Conservation (phyloP, 768 basidiomycete genomes). For the Calocera viscosa region DNA sequence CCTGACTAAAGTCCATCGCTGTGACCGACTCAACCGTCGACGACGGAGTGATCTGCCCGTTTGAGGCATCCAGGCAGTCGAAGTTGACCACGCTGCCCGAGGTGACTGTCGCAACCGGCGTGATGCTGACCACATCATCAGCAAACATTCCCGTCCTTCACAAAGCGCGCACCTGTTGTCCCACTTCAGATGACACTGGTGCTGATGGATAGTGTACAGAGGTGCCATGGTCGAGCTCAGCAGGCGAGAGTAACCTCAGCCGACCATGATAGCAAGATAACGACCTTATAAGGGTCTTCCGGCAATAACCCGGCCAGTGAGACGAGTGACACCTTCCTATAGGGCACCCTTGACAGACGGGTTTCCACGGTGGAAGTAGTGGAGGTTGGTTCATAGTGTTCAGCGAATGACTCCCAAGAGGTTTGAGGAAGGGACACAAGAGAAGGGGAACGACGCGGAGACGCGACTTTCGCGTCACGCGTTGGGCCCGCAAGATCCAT, state of each 20-base stretch:
- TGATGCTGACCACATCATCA: conserved; percentile 31
- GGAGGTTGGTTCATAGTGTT: too few relatives aligned
- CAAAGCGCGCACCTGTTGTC: conserved; percentile 39
- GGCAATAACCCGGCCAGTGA: conserved; percentile 4
- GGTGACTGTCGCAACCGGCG: conserved; percentile 37
- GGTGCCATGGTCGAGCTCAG: neutral
- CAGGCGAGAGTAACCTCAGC: neutral
- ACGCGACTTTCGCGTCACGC: too few relatives aligned
- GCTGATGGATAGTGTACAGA: conserved; percentile 1
- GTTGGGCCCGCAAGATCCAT: too few relatives aligned
- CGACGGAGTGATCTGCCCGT: conserved; percentile 41
- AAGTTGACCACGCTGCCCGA: conserved; percentile 46
- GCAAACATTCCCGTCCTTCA: neutral
- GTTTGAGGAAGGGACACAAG: too few relatives aligned
- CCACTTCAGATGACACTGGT: conserved; percentile 45
- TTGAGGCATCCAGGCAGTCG: conserved; percentile 52
- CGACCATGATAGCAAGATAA: neutral
- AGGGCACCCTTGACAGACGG: too few relatives aligned
- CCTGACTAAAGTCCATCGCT: conserved; percentile 35
- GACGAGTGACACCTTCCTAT: too few relatives aligned
- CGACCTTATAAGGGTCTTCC: conserved; percentile 8
- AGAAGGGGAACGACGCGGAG: too few relatives aligned
- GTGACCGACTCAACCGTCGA: conserved; percentile 31
- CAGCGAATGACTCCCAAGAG: too few relatives aligned
- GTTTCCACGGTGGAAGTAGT: too few relatives aligned